Evolutionary conservation across 495 filamentous ascomycete genomes (phyloP).

Genomic region (Aspergillus nidulans): DNA sequence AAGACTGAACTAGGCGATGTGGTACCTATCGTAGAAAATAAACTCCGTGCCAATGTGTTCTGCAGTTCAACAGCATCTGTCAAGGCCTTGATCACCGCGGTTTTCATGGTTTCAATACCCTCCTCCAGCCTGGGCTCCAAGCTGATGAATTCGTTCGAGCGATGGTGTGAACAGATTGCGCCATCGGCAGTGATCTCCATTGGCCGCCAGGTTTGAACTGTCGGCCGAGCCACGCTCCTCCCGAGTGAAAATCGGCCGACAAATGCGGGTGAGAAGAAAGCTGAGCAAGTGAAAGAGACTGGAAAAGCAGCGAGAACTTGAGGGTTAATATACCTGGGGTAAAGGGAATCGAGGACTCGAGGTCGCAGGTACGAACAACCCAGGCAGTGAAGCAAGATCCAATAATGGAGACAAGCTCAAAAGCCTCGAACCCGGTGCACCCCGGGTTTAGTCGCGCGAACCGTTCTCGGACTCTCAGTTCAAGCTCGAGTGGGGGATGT

Average conservation of each 20-base stretch:
- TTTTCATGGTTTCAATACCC: no score
- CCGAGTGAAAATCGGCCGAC: constrained; percentile 27
- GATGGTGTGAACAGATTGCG: constrained; percentile 22
- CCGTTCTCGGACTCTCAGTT: neutral
- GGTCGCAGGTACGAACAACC: neutral
- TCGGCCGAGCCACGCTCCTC: constrained; percentile 25
- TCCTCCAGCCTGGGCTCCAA: no score
- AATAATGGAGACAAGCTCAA: neutral
- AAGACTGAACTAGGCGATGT: no score
- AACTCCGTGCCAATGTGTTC: no score
- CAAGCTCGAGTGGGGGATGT: neutral
- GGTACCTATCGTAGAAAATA: no score
- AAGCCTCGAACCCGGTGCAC: neutral
- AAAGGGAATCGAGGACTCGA: neutral
- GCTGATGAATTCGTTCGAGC: neutral
- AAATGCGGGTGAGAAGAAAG: constrained; percentile 4
- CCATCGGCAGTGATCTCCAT: constrained; percentile 30
- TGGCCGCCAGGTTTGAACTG: constrained; percentile 23
- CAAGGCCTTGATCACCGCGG: no score
- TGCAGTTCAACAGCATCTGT: no score
- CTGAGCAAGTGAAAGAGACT: neutral
- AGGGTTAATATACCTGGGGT: neutral
- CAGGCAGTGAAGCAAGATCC: neutral
- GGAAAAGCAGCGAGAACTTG: neutral
- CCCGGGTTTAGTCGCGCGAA: neutral